A percentile compares a stretch with the other conserved stretches of the same genome.
Conservation (phyloP, 371 early-diverging fungal species). For the Rhizopus microsporus region DNA sequence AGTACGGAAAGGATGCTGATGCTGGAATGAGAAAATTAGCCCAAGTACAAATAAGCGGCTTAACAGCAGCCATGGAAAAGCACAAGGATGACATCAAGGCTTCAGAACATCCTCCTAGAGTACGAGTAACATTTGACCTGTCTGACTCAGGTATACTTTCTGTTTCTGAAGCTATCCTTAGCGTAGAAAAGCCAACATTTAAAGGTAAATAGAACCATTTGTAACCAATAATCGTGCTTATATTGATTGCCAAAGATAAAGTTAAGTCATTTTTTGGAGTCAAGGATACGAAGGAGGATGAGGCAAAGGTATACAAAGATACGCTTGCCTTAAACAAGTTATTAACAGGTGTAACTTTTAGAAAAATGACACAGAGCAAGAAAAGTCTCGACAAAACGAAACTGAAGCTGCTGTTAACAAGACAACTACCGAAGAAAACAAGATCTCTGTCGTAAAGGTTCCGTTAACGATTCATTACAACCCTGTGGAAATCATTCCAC, state of each 20-base stretch:
- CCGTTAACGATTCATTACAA: constrained; percentile 45
- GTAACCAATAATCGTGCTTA: neutral
- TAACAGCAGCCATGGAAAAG: constrained; percentile 69
- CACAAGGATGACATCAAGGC: constrained; percentile 54
- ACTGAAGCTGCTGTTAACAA: constrained; percentile 7
- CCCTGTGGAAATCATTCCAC: constrained; percentile 43
- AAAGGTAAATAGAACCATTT: constrained; percentile 24
- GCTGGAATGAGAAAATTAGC: constrained; percentile 50
- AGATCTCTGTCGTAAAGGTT: constrained; percentile 40
- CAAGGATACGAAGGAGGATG: constrained; percentile 34
- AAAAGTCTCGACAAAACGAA: constrained; percentile 14
- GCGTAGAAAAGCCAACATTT: constrained; percentile 50
- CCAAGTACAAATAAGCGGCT: constrained; percentile 68
- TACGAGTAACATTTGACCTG: constrained; percentile 77
- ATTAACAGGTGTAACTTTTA: neutral
- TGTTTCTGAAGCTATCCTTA: constrained; percentile 58
- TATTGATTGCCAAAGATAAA: constrained; percentile 42
- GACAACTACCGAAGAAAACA: constrained; percentile 26
- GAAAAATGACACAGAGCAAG: constrained; percentile 9
- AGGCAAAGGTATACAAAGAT: constrained; percentile 12
- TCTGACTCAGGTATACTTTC: constrained; percentile 68
- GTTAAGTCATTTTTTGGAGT: constrained; percentile 80
- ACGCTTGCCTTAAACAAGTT: too few relatives aligned
- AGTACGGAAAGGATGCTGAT: constrained; percentile 52
- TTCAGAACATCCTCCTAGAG: constrained; percentile 71